Conservation (phyloP, 1,284 basidiomycete genomes). For the Cryptococcus amylolentus region DNA sequence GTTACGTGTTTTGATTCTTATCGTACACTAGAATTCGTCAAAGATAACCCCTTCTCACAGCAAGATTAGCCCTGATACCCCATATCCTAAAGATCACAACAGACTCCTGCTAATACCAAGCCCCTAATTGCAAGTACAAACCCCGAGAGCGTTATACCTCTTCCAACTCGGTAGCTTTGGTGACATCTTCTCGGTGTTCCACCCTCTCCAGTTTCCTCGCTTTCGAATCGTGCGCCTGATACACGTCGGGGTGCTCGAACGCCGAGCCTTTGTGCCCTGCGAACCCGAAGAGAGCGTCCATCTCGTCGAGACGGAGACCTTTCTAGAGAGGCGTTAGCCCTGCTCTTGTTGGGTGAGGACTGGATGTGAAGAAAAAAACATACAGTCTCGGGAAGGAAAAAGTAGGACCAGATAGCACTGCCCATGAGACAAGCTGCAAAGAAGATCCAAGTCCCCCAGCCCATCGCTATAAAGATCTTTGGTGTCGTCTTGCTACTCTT, state of each 20-base stretch:
- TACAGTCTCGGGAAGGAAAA: constrained; percentile 15
- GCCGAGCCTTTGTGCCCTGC: constrained; percentile 1
- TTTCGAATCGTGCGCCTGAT: not conserved
- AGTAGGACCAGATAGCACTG: constrained; percentile 14
- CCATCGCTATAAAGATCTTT: constrained; percentile 31
- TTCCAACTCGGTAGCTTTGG: not conserved
- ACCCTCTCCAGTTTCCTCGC: constrained; percentile 5
- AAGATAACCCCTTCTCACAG: too few species aligned
- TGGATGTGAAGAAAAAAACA: not conserved
- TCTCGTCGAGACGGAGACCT: constrained; percentile 13
- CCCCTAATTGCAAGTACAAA: too few species aligned
- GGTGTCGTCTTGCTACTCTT: constrained; percentile 14
- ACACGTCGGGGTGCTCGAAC: not conserved
- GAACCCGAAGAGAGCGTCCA: constrained; percentile 13
- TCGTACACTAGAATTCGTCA: too few species aligned
- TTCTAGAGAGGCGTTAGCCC: not conserved
- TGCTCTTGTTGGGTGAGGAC: too few species aligned
- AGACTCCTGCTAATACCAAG: too few species aligned
- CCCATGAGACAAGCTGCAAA: constrained; percentile 19
- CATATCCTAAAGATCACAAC: too few species aligned
- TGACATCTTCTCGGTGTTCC: not conserved
- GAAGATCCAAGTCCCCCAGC: constrained; percentile 29
- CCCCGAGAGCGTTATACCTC: not conserved
- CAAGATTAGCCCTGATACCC: too few species aligned
- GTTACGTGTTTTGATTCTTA: too few species aligned